Evolutionary conservation across 2,329 filamentous ascomycete genomes (phyloP), one percentile per base, ranked within the genome.

Genomic region (Ophiostoma sp.): DNA sequence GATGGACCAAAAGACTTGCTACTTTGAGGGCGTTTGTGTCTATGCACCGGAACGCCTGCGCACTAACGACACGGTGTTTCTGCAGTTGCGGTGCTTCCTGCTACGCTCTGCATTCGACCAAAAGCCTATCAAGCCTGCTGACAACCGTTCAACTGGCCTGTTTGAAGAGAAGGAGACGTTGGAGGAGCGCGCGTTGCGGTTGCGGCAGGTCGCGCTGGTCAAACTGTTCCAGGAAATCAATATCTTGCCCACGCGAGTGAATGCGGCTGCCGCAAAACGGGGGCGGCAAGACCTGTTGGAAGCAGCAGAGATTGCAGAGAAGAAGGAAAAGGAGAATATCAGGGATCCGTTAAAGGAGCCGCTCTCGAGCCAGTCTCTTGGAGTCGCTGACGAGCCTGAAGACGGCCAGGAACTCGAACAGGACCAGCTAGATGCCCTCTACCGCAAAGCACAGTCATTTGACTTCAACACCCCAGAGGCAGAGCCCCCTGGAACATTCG

Each of bases 401-500:
- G 93, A 97, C 47, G 93, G 93, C 2, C 85, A 93, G 73, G 93
- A 98, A 78, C 84, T 99, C 0, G 93, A 98, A 75, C 92, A 98
- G 77, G 93, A 96, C 74, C 95, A 99, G 76, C 88, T 99, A 3
- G 95, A 99, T 76, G 87, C 91, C 0, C 79, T 99, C 1, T 99
- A 99, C 78, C 92, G 90, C 75, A 99, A 99, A 76, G 95, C 95
- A 0, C 95, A 99, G 75, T 93, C 92, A 0, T 98, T 98, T 74
- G 95, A 99, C 76, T 98, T 99, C 75, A 87, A 87, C 75, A 97
- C 93, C 0, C 93, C 93, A 1, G 89, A 92, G 76, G 89, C 92
- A 9, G 89, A 97, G 73, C 94, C 95, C 9, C 87, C 90, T 5
- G 83, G 89, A 8, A 92, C 88, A 0, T 99, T 99, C 77, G 83